Evolutionary conservation across 2,329 filamentous ascomycete genomes (phyloP).

Genomic region (Gliomastix tumulicola): DNA sequence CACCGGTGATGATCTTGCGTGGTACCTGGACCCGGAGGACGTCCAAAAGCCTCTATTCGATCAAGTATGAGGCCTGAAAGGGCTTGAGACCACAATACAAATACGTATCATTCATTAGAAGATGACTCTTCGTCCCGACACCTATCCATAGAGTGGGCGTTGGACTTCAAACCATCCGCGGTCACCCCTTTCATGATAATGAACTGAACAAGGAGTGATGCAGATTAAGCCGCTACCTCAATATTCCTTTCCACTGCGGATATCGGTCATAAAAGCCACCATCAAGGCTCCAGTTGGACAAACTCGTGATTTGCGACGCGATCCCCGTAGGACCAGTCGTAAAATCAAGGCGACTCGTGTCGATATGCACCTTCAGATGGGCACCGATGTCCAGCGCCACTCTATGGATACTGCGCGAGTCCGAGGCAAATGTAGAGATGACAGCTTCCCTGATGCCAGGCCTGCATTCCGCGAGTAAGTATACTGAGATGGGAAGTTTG

Average conservation of each 20-base stretch:
- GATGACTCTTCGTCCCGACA: too few species aligned
- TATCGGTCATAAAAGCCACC: background rate
- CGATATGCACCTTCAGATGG: background rate
- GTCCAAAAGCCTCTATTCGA: background rate
- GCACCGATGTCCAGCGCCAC: background rate
- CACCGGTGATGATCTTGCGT: conserved; percentile 1
- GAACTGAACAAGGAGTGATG: too few species aligned
- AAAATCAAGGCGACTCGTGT: background rate
- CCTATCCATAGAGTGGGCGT: too few species aligned
- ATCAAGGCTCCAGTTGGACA: background rate
- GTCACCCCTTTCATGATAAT: background rate
- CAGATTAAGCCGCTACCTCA: too few species aligned
- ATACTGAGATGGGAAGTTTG: too few species aligned
- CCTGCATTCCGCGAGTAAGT: too few species aligned
- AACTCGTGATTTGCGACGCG: background rate
- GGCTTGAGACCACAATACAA: background rate
- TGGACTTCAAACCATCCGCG: too few species aligned
- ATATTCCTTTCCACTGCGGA: background rate
- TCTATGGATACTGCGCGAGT: background rate
- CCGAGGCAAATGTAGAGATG: too few species aligned
- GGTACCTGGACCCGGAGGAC: conserved; percentile 3
- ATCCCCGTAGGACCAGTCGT: background rate
- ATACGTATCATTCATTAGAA: background rate
- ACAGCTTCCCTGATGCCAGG: too few species aligned
- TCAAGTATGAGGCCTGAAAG: too few species aligned